phyloP scores from a whole-genome alignment of 1,284 basidiomycete genomes.

The Malassezia pachydermatis region DNA sequence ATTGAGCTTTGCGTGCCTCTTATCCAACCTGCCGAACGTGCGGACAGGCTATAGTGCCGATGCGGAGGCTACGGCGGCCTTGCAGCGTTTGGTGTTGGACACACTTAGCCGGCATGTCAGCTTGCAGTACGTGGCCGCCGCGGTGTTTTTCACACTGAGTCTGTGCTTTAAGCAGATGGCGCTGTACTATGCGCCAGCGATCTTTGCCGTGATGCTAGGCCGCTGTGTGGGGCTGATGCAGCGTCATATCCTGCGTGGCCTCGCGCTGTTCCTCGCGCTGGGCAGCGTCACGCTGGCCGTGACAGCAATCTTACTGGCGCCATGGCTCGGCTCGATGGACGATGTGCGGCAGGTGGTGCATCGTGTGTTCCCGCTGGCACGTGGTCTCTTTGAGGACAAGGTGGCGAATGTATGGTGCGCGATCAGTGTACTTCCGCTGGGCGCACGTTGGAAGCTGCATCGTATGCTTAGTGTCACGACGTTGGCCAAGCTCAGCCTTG shows the following conservation, averaged over 20 bases:
- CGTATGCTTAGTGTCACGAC: constrained; percentile 23
- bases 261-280: constrained; percentile 61
- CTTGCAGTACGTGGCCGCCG: constrained; percentile 58
- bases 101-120: constrained; percentile 36
- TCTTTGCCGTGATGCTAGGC: constrained; percentile 45
- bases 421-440: constrained; percentile 33
- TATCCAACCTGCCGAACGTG: constrained; percentile 39
- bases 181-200: constrained; percentile 78
- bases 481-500: constrained; percentile 47
- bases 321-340: constrained; percentile 60
- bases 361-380: constrained; percentile 78
- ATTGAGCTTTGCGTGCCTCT: constrained; percentile 32
- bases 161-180: constrained; percentile 93
- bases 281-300: constrained; percentile 53
- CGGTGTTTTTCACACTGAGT: constrained; percentile 69
- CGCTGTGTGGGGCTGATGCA: constrained; percentile 64
- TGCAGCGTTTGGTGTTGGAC: constrained; percentile 16
- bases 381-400: constrained; percentile 89
- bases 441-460: constrained; percentile 27
- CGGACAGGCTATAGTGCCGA: background rate
- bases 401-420: constrained; percentile 81
- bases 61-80: constrained; percentile 1
- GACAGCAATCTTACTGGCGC: constrained; percentile 62
- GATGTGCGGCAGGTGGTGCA: constrained; percentile 57
- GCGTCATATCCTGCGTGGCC: constrained; percentile 58